Percentiles rank a stretch among this genome's conserved stretches.
These are phyloP conservation scores for Solanum paucissectum DNA, from an alignment of 257 asterid species.

Conservation along the genomic window DNA sequence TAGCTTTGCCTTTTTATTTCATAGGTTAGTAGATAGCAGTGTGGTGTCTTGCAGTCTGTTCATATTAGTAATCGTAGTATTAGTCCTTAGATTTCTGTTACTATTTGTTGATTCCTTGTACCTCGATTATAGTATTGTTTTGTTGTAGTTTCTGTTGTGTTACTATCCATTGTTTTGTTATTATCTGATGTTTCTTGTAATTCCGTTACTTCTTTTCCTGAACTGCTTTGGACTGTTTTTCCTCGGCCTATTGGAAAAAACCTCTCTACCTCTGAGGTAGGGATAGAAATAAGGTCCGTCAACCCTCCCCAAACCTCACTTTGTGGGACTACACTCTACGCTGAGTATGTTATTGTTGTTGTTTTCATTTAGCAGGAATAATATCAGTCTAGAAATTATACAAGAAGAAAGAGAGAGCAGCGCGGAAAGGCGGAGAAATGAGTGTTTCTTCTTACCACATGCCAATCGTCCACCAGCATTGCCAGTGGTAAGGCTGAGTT, in stretches of 20 bases:
- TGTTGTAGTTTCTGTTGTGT: neutral
- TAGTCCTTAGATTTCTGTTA: neutral
- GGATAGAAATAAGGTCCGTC: neutral
- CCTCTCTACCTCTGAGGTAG: neutral
- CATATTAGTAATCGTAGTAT: neutral
- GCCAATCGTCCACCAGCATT: slow-evolving; percentile 98
- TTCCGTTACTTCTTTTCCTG: neutral
- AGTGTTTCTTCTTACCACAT: slow-evolving; percentile 49
- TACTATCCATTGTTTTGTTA: too few relatives aligned
- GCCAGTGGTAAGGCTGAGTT: slow-evolving; percentile 86
- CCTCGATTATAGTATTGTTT: neutral
- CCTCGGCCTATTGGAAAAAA: neutral
- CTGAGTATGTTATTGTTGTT: neutral
- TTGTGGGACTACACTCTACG: neutral
- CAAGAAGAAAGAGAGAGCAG: neutral
- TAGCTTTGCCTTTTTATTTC: neutral
- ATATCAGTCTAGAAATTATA: neutral
- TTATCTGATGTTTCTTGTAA: neutral
- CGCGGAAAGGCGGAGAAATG: neutral
- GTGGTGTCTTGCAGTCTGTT: neutral
- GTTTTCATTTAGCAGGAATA: neutral
- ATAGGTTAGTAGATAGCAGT: neutral
- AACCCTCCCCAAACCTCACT: neutral
- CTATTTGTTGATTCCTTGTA: neutral
- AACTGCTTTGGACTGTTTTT: neutral